A percentile compares a stretch with the other conserved stretches of the same genome.
Conservation (phyloP, 495 filamentous ascomycete species). For the Pyrenopolyporus hunteri region DNA sequence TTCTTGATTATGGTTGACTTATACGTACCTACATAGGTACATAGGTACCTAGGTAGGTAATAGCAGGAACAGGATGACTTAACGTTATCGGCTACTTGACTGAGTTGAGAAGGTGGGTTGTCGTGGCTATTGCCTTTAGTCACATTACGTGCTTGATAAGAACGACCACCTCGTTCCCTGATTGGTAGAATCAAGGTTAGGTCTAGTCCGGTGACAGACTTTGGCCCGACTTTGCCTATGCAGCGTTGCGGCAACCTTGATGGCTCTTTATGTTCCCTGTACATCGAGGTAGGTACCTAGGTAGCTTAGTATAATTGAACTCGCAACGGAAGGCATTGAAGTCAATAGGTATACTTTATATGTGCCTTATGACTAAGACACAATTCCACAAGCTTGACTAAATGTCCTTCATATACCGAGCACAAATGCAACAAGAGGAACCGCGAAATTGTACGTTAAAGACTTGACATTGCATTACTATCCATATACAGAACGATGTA, state of each 20-base stretch:
- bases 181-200: constrained; percentile 12
- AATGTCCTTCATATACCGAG: too few relatives aligned
- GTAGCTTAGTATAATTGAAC: too few relatives aligned
- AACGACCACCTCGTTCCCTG: not conserved
- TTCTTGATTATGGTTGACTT: not conserved
- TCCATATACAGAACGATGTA: constrained; percentile 44
- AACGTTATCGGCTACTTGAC: constrained; percentile 2
- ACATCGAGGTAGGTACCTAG: too few relatives aligned
- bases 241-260: too few relatives aligned
- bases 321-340: too few relatives aligned
- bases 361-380: too few relatives aligned
- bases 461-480: constrained; percentile 41
- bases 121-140: constrained; percentile 21
- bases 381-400: too few relatives aligned
- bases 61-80: not conserved
- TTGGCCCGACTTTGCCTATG: not conserved
- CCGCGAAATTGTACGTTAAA: constrained; percentile 22
- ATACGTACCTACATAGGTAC: too few relatives aligned
- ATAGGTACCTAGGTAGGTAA: too few relatives aligned
- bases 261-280: too few relatives aligned
- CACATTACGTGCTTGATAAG: constrained; percentile 21
- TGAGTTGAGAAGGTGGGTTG: constrained; percentile 31
- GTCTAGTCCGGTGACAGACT: not conserved
- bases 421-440: too few relatives aligned
- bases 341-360: too few relatives aligned